Conservation (phyloP, 2,329 filamentous ascomycete species). For the Teratosphaeria nubilosa region DNA sequence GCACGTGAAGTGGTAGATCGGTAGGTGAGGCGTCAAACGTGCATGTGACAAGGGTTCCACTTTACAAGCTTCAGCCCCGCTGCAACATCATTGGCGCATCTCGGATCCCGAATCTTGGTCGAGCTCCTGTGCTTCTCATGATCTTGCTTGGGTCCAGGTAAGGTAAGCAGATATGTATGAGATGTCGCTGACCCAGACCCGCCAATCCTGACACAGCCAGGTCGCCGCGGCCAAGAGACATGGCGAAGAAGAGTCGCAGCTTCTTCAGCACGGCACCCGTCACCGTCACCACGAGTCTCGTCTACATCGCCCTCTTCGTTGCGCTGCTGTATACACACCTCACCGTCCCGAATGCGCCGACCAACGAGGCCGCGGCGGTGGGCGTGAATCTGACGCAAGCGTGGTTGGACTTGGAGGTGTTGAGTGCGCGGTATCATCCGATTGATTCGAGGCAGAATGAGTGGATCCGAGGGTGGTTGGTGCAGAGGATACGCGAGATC, state of each 20-base stretch:
- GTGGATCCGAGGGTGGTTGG: slow-evolving; percentile 63
- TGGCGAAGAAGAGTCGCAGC: background rate
- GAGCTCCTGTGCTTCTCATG: background rate
- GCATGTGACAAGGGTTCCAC: background rate
- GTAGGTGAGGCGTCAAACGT: background rate
- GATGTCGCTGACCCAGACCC: background rate
- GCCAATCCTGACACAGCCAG: background rate
- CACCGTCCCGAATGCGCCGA: slow-evolving; percentile 64
- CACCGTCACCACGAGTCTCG: slow-evolving; percentile 62
- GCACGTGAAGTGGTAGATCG: background rate
- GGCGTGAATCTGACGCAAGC: slow-evolving; percentile 77
- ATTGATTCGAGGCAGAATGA: slow-evolving; percentile 84
- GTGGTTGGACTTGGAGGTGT: slow-evolving; percentile 69
- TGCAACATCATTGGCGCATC: background rate
- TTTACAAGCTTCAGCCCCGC: background rate
- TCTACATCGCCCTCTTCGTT: slow-evolving; percentile 71
- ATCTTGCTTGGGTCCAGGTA: background rate
- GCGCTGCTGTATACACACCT: slow-evolving; percentile 63
- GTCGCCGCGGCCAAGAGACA: background rate
- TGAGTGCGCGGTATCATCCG: slow-evolving; percentile 71
- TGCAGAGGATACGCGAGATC: slow-evolving; percentile 61
- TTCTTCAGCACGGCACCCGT: slow-evolving; percentile 37
- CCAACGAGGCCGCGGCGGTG: slow-evolving; percentile 39
- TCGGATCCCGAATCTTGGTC: background rate
- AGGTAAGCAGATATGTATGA: background rate